A percentile compares a stretch with the other conserved stretches of the same genome.
phyloP scores from a whole-genome alignment of 768 basidiomycete genomes.

The Lactarius sanguifluus region DNA sequence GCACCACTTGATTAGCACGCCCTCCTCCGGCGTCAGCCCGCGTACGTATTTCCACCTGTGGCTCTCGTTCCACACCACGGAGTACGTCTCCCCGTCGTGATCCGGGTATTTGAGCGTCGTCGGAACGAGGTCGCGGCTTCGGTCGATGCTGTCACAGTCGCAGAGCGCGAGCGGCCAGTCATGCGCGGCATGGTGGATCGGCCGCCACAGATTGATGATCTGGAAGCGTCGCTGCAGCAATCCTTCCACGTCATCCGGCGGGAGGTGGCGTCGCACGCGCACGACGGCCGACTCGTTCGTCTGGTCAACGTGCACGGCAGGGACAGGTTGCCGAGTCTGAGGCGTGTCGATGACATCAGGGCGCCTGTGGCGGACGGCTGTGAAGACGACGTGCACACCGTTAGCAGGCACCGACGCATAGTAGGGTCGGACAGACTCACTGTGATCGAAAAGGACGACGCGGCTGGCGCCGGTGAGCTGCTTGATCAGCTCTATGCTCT shows the following conservation, averaged over 20 bases:
- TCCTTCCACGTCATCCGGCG: conserved; percentile 39
- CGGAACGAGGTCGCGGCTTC: conserved; percentile 40
- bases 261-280: conserved; percentile 47
- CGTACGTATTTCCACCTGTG: conserved; percentile 49
- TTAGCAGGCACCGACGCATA: neutral
- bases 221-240: conserved; percentile 49
- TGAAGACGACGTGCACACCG: neutral
- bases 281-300: conserved; percentile 42
- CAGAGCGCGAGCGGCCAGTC: conserved; percentile 52
- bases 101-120: conserved; percentile 44
- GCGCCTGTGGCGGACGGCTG: conserved; percentile 46
- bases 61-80: conserved; percentile 40
- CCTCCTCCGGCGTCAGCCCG: conserved; percentile 47
- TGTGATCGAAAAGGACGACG: conserved; percentile 66
- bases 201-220: conserved; percentile 57
- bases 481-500: conserved; percentile 59
- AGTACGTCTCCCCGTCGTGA: conserved; percentile 45
- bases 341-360: conserved; percentile 41
- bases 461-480: conserved; percentile 57
- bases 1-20: conserved; percentile 51
- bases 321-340: conserved; percentile 45
- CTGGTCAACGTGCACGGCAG: conserved; percentile 48
- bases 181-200: conserved; percentile 45
- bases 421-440: conserved; percentile 38
- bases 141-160: conserved; percentile 47